phyloP scores from a whole-genome alignment of 1,284 basidiomycete species.

The Thelephora terrestris region DNA sequence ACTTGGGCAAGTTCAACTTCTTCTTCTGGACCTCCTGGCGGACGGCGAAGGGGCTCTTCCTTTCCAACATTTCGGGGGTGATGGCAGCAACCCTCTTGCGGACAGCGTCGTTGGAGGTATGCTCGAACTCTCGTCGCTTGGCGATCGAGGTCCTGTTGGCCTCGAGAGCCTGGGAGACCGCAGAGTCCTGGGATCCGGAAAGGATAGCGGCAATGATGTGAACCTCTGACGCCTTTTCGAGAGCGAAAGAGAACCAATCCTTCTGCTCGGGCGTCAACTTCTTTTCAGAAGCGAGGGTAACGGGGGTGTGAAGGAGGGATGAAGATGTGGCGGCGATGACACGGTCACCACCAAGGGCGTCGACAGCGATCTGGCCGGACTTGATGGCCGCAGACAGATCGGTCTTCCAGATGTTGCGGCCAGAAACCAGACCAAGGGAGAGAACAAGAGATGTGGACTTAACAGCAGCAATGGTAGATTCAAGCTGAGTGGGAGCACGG shows the following conservation, averaged over 20 bases:
- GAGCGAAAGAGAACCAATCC: conserved; percentile 99
- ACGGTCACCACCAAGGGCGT: conserved; percentile 74
- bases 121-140: conserved; percentile 94
- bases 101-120: conserved; percentile 89
- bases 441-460: conserved; percentile 77
- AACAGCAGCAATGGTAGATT: conserved; percentile 74
- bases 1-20: conserved; percentile 87
- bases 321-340: conserved; percentile 95
- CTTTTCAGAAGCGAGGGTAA: conserved; percentile 89
- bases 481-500: conserved; percentile 88
- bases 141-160: conserved; percentile 89
- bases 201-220: conserved; percentile 78
- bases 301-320: conserved; percentile 96
- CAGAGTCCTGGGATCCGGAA: conserved; percentile 72
- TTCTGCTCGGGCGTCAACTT: conserved; percentile 87
- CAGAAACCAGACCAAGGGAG: conserved; percentile 95
- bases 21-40: conserved; percentile 89
- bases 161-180: conserved; percentile 63
- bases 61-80: conserved; percentile 81
- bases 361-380: conserved; percentile 79
- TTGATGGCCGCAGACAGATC: conserved; percentile 84
- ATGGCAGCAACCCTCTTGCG: conserved; percentile 93
- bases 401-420: conserved; percentile 99
- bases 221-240: conserved; percentile 95
- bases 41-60: conserved; percentile 83